phyloP scores from a whole-genome alignment of 305 asterid species.

The Ajuga reptans region DNA sequence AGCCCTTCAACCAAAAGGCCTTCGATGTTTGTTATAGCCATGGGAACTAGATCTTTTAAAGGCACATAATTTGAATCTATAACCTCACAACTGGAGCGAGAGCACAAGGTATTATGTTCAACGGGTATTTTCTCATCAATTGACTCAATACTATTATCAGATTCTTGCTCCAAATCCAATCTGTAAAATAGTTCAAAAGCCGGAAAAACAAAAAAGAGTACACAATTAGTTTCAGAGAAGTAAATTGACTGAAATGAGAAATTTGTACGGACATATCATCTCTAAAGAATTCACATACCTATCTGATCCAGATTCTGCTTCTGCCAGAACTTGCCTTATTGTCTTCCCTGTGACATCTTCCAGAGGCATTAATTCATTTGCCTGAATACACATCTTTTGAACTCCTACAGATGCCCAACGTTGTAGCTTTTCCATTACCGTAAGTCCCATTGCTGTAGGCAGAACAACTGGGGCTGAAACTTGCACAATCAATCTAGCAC shows the following conservation, averaged over 20 bases:
- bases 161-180: constrained; percentile 24
- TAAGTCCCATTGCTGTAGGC: constrained; percentile 57
- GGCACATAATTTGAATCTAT: constrained; percentile 40
- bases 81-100: neutral
- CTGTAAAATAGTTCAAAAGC: constrained; percentile 27
- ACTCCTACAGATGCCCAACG: constrained; percentile 66
- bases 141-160: constrained; percentile 9
- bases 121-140: constrained; percentile 12
- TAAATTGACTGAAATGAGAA: neutral
- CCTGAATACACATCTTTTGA: constrained; percentile 49
- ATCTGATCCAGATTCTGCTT: constrained; percentile 32
- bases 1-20: constrained; percentile 68
- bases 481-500: constrained; percentile 66
- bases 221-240: no score
- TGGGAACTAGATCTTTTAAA: constrained; percentile 53
- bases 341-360: constrained; percentile 74
- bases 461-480: constrained; percentile 61
- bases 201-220: no score
- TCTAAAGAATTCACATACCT: constrained; percentile 42
- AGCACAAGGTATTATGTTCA: no score
- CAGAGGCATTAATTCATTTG: constrained; percentile 57
- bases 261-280: neutral
- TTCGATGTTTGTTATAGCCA: constrained; percentile 49
- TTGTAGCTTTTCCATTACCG: constrained; percentile 46
- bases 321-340: constrained; percentile 42